Evolutionary conservation across 805 yeast genomes (phyloP), one percentile per base, ranked within the genome.

Genomic region (Scheffersomyces coipomensis): DNA sequence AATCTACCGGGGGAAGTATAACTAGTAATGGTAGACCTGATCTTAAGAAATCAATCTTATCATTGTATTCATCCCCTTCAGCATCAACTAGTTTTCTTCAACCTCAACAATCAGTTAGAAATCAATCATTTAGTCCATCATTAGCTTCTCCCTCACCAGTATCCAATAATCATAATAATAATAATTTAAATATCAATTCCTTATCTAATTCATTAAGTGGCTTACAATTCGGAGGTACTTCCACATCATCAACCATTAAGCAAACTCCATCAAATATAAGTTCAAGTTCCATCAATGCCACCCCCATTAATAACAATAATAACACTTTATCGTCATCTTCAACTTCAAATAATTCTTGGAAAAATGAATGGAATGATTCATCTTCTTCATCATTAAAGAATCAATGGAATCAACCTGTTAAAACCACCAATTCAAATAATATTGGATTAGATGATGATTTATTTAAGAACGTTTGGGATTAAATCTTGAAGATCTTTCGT

Each of bases 1-100:
- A 62, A 39, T 51, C 62, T n/a, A 60, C 68, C 3, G 67, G 69
- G 18, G 66, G 66, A 13, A 59, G 66, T 37, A 44, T 56, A 36
- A 29, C 37, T 16, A 45, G 45, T 29, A 38, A 42, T 19, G 58
- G 60, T 24, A 75, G 96, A 54, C 91, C 93, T 3, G 97, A 91
- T 55, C 73, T 93, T 60, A 93, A 93, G 57, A 88, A 88, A 64
- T 88, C 97, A 1, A 93, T 93, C 43, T 66, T 93, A 43, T 88
- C 97, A 18, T 73, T 93, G 38, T 93, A 93, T 60, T 79, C 95
- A 1, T 76, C 71, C 11, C 73, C 73, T 15, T 60, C 72, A 1
- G 60, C 86, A 2, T 85, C 83, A 16, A 62, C 68, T 15, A 60
- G 66, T 9, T 57, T 60, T 38, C 55, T 62, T 43, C 56, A 51